phyloP scores from a whole-genome alignment of 768 basidiomycete genomes.

The Lentinula lateritia region DNA sequence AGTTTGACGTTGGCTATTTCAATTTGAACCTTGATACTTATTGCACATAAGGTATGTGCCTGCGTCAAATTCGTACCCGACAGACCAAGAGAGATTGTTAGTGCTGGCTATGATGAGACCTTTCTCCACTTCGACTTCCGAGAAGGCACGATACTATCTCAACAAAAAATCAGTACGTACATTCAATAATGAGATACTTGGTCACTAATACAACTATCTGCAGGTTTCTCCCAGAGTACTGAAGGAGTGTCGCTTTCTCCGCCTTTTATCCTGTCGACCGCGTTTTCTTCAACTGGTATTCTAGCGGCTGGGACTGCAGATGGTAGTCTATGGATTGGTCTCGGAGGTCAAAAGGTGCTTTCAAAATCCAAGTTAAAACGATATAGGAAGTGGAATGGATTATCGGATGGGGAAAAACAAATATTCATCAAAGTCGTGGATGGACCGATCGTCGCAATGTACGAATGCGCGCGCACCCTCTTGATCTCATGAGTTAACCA shows the following conservation, averaged over 20 bases:
- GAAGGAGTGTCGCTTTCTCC: constrained; percentile 60
- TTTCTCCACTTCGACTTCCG: constrained; percentile 64
- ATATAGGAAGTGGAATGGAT: constrained; percentile 68
- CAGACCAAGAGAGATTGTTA: constrained; percentile 66
- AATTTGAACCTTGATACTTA: not conserved
- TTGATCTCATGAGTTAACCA: not conserved
- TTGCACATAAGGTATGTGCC: constrained; percentile 54
- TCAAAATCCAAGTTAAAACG: constrained; percentile 40
- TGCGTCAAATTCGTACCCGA: constrained; percentile 67
- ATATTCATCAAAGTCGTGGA: constrained; percentile 48
- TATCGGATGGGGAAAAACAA: constrained; percentile 40
- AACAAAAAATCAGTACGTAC: constrained; percentile 51
- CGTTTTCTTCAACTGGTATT: constrained; percentile 53
- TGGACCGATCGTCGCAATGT: constrained; percentile 74
- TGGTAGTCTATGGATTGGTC: constrained; percentile 65
- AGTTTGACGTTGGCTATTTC: constrained; percentile 15
- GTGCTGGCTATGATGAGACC: constrained; percentile 69
- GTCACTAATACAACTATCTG: not conserved
- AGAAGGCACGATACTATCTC: constrained; percentile 52
- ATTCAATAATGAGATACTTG: not conserved
- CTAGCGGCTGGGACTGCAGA: constrained; percentile 74
- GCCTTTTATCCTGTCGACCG: constrained; percentile 64
- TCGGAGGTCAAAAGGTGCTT: constrained; percentile 49
- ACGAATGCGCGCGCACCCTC: constrained; percentile 16
- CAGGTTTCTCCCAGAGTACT: constrained; percentile 21